Evolutionary conservation across 2,329 filamentous ascomycete species (phyloP), one percentile per base, ranked within the genome.

Genomic region (Ophiostoma fasciatum): DNA sequence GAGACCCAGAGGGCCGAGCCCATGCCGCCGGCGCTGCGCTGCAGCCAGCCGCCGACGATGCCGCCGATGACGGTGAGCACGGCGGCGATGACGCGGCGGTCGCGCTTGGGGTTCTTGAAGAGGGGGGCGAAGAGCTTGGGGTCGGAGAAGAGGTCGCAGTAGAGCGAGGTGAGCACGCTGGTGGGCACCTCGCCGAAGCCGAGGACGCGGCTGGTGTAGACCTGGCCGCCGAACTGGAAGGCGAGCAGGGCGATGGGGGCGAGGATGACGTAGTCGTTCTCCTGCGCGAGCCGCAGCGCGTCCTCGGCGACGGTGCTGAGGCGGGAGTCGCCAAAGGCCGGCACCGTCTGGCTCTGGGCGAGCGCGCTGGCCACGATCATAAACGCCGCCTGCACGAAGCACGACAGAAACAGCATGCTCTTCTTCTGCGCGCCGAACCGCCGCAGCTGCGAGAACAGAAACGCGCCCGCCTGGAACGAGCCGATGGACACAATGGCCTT

Each of bases 401-500:
- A 78, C 0, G 73, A 77, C 0, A 57, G 53, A 7, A 83, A 63
- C 0, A 82, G 72, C 69, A 73, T 78, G 43, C 78, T 67, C 22
- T 67, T 66, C 47, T 68, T 67, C 2, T 73, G 70, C 1, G 68
- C 69, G 46, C 78, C 69, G 51, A 50, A 48, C 31, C 75, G 71
- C 56, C 85, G 78, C 49, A 82, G 75, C 40, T 69, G 63, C 40
- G 70, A 71, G 53, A 87, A 87, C 53, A 70, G 62, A 49, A 82
- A 72, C 0, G 78, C 82, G 12, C 82, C 82, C 18, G 78, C 43
- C 53, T 77, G 81, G 58, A 88, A 88, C 42, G 64, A 74, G 20
- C 60, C 56, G 17, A 88, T 75, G 0, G 80, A 83, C 8, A 70
- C 68, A n/a, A 68, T 64, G 0, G 81, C 81, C 45, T 82, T 82